phyloP scores from a whole-genome alignment of 1,284 basidiomycete genomes.

The Pyrrhoderma lamaoense region DNA sequence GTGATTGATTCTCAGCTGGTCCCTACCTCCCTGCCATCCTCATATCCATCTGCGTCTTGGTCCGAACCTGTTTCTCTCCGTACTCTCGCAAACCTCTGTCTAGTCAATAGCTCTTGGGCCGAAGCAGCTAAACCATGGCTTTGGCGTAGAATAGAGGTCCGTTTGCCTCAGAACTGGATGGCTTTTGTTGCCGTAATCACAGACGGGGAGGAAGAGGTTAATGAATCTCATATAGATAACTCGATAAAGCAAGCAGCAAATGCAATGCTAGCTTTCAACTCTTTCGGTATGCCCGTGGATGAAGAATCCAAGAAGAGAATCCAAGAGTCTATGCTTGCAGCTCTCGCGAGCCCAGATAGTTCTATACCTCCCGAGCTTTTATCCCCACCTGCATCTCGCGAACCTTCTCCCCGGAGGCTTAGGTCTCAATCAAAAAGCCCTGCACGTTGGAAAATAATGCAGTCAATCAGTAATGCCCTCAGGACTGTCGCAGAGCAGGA shows the following conservation, averaged over 20 bases:
- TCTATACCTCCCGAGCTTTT: conserved; percentile 67
- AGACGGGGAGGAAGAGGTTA: conserved; percentile 51
- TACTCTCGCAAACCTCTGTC: conserved; percentile 60
- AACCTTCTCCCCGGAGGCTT: conserved; percentile 68
- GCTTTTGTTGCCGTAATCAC: conserved; percentile 67
- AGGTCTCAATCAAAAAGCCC: conserved; percentile 71
- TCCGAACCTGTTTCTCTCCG: conserved; percentile 52
- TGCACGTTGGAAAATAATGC: conserved; percentile 71
- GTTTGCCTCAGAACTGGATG: conserved; percentile 74
- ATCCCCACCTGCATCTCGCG: conserved; percentile 68
- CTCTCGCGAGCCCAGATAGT: conserved; percentile 51
- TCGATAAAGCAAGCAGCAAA: conserved; percentile 32
- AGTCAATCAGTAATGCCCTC: conserved; percentile 66
- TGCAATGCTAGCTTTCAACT: conserved; percentile 52
- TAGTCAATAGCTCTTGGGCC: conserved; percentile 68
- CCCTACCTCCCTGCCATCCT: conserved; percentile 61
- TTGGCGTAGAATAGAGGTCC: conserved; percentile 73
- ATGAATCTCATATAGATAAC: conserved; percentile 30
- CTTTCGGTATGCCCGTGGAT: conserved; percentile 28
- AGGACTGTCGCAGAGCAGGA: conserved; percentile 55
- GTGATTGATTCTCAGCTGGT: conserved; percentile 39
- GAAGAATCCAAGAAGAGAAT: conserved; percentile 42
- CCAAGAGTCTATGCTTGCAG: conserved; percentile 54
- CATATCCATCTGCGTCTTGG: conserved; percentile 61
- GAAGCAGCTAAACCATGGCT: conserved; percentile 75